Evolutionary conservation across 257 asterid species (phyloP).

Genomic region (Primulina tabacum): DNA sequence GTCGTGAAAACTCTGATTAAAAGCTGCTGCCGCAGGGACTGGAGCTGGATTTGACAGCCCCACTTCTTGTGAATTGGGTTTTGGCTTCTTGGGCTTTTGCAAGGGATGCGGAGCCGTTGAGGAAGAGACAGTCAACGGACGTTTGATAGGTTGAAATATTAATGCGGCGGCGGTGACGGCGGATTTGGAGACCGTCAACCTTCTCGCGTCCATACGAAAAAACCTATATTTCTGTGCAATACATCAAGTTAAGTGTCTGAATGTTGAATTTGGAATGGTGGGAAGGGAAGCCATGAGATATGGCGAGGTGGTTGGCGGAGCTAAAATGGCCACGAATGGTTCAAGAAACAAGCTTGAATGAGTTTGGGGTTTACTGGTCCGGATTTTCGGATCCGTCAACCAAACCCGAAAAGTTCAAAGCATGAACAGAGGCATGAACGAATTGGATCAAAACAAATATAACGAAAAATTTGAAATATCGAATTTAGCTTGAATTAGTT

Average conservation of each 20-base stretch:
- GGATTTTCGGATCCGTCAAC: conserved; percentile 29
- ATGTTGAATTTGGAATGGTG: conserved; percentile 16
- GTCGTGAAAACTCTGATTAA: conserved; percentile 29
- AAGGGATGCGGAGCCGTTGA: conserved; percentile 23
- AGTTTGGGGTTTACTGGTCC: conserved; percentile 30
- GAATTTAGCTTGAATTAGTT: too few relatives aligned
- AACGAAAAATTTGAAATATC: too few relatives aligned
- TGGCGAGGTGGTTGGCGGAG: conserved; percentile 32
- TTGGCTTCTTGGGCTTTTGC: conserved; percentile 19
- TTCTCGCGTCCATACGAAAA: conserved; percentile 46
- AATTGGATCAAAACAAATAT: too few relatives aligned
- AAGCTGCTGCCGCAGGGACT: conserved; percentile 30
- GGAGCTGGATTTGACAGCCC: conserved; percentile 19
- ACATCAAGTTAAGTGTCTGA: not conserved
- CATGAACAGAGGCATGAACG: too few relatives aligned
- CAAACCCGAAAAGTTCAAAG: not conserved
- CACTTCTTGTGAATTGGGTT: conserved; percentile 21
- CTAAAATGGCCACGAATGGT: conserved; percentile 34
- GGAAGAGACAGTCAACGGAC: conserved; percentile 45
- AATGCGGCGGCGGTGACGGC: conserved; percentile 38
- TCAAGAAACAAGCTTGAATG: not conserved
- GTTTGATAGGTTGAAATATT: conserved; percentile 41
- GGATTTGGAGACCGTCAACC: conserved; percentile 31
- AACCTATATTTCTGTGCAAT: not conserved
- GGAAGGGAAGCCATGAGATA: conserved; percentile 40